Evolutionary conservation across 75 land plant genomes (phyloP).

Genomic region (Larix kaempferi): DNA sequence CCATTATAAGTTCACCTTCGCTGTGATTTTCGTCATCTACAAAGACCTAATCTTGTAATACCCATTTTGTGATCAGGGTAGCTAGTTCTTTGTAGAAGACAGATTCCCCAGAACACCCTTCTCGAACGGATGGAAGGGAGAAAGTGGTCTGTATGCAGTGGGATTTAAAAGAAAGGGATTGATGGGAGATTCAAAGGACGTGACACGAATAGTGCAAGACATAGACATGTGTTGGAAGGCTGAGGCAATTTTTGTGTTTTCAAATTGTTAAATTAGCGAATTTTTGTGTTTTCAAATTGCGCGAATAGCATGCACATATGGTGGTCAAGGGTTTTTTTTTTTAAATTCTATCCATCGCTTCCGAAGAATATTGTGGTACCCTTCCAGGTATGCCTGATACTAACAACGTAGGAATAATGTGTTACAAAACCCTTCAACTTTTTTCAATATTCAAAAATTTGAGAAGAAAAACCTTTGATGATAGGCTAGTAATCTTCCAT

Average conservation of each 20-base stretch:
- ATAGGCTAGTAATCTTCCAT: too few species aligned
- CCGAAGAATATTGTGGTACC: too few species aligned
- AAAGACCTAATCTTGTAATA: background rate
- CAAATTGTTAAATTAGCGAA: too few species aligned
- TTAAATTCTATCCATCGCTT: too few species aligned
- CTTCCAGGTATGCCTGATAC: too few species aligned
- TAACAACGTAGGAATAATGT: too few species aligned
- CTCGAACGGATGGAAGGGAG: conserved; percentile 37
- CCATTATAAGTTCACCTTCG: background rate
- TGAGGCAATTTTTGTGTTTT: background rate
- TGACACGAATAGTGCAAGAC: conserved; percentile 26
- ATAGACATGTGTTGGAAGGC: conserved; percentile 26
- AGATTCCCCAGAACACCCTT: conserved; percentile 36
- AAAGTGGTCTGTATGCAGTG: conserved; percentile 24
- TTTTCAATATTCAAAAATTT: too few species aligned
- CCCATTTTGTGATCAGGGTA: conserved; percentile 17
- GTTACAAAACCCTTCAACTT: too few species aligned
- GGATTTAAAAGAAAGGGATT: conserved; percentile 38
- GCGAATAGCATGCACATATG: too few species aligned
- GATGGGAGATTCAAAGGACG: conserved; percentile 29
- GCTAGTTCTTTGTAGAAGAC: conserved; percentile 18
- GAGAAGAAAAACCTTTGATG: too few species aligned
- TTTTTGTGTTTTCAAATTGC: too few species aligned
- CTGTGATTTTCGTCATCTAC: background rate
- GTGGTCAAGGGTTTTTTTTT: too few species aligned